Evolutionary conservation across 257 asterid species (phyloP).

Genomic region (Penstemon barbatus): DNA sequence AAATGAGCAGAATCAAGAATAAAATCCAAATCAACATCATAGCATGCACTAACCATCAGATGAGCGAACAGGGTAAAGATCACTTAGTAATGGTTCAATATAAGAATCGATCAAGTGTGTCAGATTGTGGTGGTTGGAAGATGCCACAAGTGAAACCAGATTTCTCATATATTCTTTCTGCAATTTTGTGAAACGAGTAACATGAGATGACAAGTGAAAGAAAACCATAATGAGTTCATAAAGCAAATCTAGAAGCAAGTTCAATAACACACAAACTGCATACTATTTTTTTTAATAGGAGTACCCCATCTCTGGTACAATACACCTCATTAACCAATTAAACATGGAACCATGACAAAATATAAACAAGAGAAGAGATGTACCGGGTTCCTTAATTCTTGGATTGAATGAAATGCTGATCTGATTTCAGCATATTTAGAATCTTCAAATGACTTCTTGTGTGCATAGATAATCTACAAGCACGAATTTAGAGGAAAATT

Average conservation of each 20-base stretch:
- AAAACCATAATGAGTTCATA: slow-evolving; percentile 1
- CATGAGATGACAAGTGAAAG: slow-evolving; percentile 5
- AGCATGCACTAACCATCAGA: slow-evolving; percentile 49
- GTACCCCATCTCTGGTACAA: not conserved
- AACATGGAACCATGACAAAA: not conserved
- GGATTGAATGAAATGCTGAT: slow-evolving; percentile 38
- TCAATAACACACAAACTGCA: slow-evolving; percentile 9
- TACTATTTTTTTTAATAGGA: not conserved
- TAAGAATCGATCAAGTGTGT: slow-evolving; percentile 53
- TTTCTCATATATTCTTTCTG: slow-evolving; percentile 40
- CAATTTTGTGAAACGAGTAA: slow-evolving; percentile 28
- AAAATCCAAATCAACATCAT: slow-evolving; percentile 14
- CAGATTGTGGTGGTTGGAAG: slow-evolving; percentile 61
- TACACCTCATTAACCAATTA: not conserved
- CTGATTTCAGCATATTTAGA: slow-evolving; percentile 54
- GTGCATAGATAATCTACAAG: slow-evolving; percentile 66
- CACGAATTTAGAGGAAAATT: slow-evolving; percentile 17
- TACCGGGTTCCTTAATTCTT: slow-evolving; percentile 42
- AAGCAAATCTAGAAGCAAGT: slow-evolving; percentile 9
- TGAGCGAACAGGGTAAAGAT: slow-evolving; percentile 46
- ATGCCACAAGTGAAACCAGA: slow-evolving; percentile 54
- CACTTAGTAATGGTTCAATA: slow-evolving; percentile 65
- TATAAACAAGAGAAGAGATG: slow-evolving; percentile 22
- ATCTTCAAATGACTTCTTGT: slow-evolving; percentile 61
- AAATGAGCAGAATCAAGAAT: slow-evolving; percentile 5